Percentiles rank a stretch among this genome's conserved stretches.
These are phyloP conservation scores for Trichoderma asperelloides DNA, from an alignment of 495 filamentous ascomycete genomes.

Conservation along the genomic window DNA sequence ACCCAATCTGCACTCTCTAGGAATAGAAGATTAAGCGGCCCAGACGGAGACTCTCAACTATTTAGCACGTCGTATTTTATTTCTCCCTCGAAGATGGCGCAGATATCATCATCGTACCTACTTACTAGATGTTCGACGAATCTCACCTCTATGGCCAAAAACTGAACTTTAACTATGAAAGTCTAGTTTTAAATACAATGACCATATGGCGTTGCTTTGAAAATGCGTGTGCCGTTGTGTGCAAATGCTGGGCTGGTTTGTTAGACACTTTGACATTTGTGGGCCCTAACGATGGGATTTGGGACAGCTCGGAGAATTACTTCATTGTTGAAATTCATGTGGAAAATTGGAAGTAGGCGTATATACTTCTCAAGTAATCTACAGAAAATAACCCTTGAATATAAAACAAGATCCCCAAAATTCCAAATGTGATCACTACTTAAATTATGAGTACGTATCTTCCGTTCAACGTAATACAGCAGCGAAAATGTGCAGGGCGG, in stretches of 20 bases:
- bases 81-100: conserved; percentile 57
- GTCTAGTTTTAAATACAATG: conserved; percentile 59
- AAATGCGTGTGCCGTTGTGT: conserved; percentile 71
- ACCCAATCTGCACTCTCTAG: conserved; percentile 51
- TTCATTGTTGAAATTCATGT: conserved; percentile 70
- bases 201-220: conserved; percentile 66
- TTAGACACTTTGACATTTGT: conserved; percentile 58
- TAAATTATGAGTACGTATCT: neutral
- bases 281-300: conserved; percentile 53
- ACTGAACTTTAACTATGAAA: conserved; percentile 56
- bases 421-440: too few species aligned
- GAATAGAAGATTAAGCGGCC: conserved; percentile 15
- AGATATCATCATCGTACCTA: conserved; percentile 70
- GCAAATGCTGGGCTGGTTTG: conserved; percentile 49
- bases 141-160: conserved; percentile 44
- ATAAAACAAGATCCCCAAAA: too few species aligned
- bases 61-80: conserved; percentile 80
- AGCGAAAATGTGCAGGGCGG: conserved; percentile 47
- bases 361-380: too few species aligned
- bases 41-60: conserved; percentile 24
- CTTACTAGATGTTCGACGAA: conserved; percentile 64
- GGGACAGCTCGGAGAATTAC: conserved; percentile 55
- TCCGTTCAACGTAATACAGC: conserved; percentile 23
- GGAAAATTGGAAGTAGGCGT: conserved; percentile 55
- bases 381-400: too few species aligned